phyloP scores from a whole-genome alignment of 2,329 filamentous ascomycete genomes.

The Ophiobolus disseminans region DNA sequence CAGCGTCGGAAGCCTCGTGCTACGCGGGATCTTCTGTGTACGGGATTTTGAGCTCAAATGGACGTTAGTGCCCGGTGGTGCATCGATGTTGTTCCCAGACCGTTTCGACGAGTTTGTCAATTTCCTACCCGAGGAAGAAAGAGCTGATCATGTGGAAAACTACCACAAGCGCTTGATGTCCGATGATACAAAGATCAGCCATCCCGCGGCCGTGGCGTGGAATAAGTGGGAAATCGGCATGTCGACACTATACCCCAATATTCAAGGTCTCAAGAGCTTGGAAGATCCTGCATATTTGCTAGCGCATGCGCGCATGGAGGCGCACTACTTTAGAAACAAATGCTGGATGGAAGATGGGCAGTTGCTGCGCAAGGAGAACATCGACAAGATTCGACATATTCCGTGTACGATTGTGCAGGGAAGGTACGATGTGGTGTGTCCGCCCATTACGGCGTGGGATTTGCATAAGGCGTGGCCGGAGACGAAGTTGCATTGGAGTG shows the following conservation, averaged over 20 bases:
- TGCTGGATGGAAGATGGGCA: constrained; percentile 54
- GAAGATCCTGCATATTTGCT: constrained; percentile 40
- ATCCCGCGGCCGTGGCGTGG: constrained; percentile 47
- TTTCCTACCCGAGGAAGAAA: constrained; percentile 49
- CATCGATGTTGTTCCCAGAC: constrained; percentile 50
- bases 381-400: constrained; percentile 48
- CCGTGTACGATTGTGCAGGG: constrained; percentile 54
- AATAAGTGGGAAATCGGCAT: constrained; percentile 47
- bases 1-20: constrained; percentile 48
- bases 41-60: constrained; percentile 49
- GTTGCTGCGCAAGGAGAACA: constrained; percentile 43
- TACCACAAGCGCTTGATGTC: constrained; percentile 53
- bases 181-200: constrained; percentile 33
- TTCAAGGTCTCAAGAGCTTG: constrained; percentile 26
- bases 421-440: constrained; percentile 56
- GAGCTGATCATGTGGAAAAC: constrained; percentile 44
- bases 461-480: constrained; percentile 50
- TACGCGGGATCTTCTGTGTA: constrained; percentile 54
- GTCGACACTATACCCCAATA: constrained; percentile 32
- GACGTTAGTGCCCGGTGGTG: constrained; percentile 37
- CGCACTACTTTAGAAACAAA: constrained; percentile 53
- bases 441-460: constrained; percentile 53
- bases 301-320: constrained; percentile 53
- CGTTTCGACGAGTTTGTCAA: constrained; percentile 47
- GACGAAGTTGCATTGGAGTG: constrained; percentile 41